phyloP scores from a whole-genome alignment of 306 rosid genomes.

The Acacia melanoxylon region DNA sequence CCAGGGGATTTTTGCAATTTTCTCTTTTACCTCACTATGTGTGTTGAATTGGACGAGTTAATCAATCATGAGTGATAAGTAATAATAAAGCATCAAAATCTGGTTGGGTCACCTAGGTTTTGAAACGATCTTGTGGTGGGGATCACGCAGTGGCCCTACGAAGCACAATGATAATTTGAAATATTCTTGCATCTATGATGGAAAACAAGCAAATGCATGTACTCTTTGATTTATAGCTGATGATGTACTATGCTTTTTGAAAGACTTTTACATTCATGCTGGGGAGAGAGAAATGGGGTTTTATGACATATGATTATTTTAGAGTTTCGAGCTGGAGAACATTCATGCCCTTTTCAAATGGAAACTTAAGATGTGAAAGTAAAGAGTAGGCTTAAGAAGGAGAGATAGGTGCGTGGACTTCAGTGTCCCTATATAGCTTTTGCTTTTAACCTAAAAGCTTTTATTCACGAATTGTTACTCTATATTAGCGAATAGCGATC shows the following conservation, averaged over 20 bases:
- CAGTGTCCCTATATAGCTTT: slow-evolving; percentile 59
- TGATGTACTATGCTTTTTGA: background rate
- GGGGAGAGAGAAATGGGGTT: slow-evolving; percentile 29
- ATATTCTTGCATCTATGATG: slow-evolving; percentile 52
- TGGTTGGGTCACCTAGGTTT: background rate
- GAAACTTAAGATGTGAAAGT: slow-evolving; percentile 23
- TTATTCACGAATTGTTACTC: slow-evolving; percentile 34
- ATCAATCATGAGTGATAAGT: background rate
- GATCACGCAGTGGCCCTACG: slow-evolving; percentile 36
- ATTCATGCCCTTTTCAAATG: slow-evolving; percentile 12
- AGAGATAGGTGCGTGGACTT: slow-evolving; percentile 78
- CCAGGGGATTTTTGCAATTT: background rate
- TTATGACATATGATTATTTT: slow-evolving; percentile 20
- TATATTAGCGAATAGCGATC: background rate
- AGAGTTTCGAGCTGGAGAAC: slow-evolving; percentile 1
- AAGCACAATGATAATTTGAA: slow-evolving; percentile 30
- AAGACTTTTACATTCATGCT: background rate
- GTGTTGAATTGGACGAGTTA: background rate
- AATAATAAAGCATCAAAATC: background rate
- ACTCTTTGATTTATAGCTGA: slow-evolving; percentile 26
- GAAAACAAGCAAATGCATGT: slow-evolving; percentile 43
- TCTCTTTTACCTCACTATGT: background rate
- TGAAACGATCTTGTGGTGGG: slow-evolving; percentile 1
- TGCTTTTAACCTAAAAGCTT: slow-evolving; percentile 86
- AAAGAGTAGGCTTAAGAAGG: slow-evolving; percentile 24